phyloP scores from a whole-genome alignment of 441 rosid genomes.

The Pelargonium cotyledonis region DNA sequence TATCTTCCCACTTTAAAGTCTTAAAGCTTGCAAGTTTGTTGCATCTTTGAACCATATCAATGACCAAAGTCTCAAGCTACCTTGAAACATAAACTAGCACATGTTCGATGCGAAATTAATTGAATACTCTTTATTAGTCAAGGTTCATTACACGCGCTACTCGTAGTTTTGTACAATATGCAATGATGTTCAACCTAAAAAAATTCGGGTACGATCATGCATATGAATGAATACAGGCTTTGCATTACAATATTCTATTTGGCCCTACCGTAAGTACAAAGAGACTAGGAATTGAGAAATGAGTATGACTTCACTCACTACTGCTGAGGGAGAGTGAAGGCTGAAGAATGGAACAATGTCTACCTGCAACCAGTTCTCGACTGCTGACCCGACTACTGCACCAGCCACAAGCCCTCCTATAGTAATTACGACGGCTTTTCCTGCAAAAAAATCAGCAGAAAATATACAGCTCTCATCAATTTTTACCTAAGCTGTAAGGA shows the following conservation, averaged over 20 bases:
- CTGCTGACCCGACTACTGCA: slow-evolving; percentile 82
- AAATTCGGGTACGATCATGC: slow-evolving; percentile 26
- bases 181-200: slow-evolving; percentile 38
- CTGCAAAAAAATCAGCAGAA: slow-evolving; percentile 33
- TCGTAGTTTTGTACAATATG: slow-evolving; percentile 11
- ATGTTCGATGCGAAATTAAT: too few relatives aligned
- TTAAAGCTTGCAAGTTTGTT: too few relatives aligned
- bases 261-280: slow-evolving; percentile 57
- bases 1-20: too few relatives aligned
- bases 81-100: too few relatives aligned
- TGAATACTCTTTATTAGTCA: too few relatives aligned
- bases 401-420: slow-evolving; percentile 87
- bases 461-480: too few relatives aligned
- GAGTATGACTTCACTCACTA: slow-evolving; percentile 79
- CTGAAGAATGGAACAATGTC: slow-evolving; percentile 87
- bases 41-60: too few relatives aligned
- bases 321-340: slow-evolving; percentile 74
- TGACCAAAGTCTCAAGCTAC: too few relatives aligned
- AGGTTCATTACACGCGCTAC: too few relatives aligned
- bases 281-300: slow-evolving; percentile 83
- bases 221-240: slow-evolving; percentile 39
- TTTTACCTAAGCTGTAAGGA: neutral
- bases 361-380: slow-evolving; percentile 89
- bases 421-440: slow-evolving; percentile 72
- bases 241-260: slow-evolving; percentile 13